Percentiles rank a stretch among this genome's conserved stretches.
Conservation (phyloP, 192 early-diverging fungal genomes). For the Rhizophagus sp. region DNA sequence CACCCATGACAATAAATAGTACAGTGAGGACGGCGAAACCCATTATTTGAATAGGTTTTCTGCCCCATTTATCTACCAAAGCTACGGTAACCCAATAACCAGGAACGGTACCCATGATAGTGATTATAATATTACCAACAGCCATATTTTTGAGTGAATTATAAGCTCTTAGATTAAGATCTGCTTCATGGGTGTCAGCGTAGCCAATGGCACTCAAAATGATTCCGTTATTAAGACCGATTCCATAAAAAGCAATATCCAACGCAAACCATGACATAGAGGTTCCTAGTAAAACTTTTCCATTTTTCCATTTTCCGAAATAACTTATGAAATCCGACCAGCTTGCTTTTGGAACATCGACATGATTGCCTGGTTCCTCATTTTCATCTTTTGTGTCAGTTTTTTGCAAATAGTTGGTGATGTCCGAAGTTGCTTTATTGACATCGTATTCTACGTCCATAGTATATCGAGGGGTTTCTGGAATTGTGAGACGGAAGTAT, state of each 20-base stretch:
- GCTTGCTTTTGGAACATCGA: conserved; percentile 41
- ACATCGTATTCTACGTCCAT: conserved; percentile 62
- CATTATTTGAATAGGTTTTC: conserved; percentile 89
- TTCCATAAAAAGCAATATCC: conserved; percentile 84
- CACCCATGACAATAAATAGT: conserved; percentile 73
- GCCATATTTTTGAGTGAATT: conserved; percentile 41
- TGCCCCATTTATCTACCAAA: conserved; percentile 83
- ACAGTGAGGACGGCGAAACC: conserved; percentile 77
- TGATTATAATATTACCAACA: conserved; percentile 91
- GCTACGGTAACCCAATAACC: conserved; percentile 97
- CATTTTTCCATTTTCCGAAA: conserved; percentile 80
- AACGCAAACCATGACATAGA: conserved; percentile 75
- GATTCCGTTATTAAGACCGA: conserved; percentile 78
- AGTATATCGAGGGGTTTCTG: conserved; percentile 78
- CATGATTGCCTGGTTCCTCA: conserved; percentile 21
- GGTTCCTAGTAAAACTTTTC: conserved; percentile 77
- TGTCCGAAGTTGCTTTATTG: conserved; percentile 47
- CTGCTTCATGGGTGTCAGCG: conserved; percentile 34
- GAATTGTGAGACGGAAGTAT: conserved; percentile 81
- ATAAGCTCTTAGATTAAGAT: conserved; percentile 52
- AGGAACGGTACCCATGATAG: conserved; percentile 81
- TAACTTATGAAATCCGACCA: conserved; percentile 66
- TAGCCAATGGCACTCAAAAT: conserved; percentile 75
- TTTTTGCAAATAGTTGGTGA: conserved; percentile 42
- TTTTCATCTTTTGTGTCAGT: conserved; percentile 44